Conservation (phyloP, 106 monocot genomes). For the Xerophyta viscosa region DNA sequence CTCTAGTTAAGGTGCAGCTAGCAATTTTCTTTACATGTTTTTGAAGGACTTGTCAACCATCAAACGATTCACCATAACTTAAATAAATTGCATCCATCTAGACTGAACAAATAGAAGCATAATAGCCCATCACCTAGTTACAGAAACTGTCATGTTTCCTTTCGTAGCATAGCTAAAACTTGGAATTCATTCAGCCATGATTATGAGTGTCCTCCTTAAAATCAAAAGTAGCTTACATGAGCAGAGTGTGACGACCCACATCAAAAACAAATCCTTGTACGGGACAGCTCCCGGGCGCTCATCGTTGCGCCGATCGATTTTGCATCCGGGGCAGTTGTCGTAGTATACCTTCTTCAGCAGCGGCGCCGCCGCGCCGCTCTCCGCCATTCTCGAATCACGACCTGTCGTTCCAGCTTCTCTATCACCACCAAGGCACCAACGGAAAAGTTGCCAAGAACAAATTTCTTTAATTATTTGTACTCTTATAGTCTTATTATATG, state of each 20-base stretch:
- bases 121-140: no score
- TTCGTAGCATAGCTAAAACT: no score
- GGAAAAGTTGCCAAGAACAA: not conserved
- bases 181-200: no score
- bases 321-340: constrained; percentile 39
- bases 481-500: no score
- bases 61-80: no score
- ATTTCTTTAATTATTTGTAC: not conserved
- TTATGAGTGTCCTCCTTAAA: not conserved
- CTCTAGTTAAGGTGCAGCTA: no score
- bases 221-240: constrained; percentile 11
- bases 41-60: no score
- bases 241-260: constrained; percentile 28
- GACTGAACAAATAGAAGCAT: no score
- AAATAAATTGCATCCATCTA: no score
- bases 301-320: constrained; percentile 25
- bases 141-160: no score
- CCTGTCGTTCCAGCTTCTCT: no score
- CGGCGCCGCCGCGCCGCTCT: not conserved
- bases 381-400: constrained; percentile 1
- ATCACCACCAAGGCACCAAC: not conserved
- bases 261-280: constrained; percentile 31
- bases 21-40: no score
- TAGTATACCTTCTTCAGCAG: constrained; percentile 37
- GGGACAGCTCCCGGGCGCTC: constrained; percentile 11